Conservation (phyloP, 495 filamentous ascomycete species). For the Aspergillus baeticus region DNA sequence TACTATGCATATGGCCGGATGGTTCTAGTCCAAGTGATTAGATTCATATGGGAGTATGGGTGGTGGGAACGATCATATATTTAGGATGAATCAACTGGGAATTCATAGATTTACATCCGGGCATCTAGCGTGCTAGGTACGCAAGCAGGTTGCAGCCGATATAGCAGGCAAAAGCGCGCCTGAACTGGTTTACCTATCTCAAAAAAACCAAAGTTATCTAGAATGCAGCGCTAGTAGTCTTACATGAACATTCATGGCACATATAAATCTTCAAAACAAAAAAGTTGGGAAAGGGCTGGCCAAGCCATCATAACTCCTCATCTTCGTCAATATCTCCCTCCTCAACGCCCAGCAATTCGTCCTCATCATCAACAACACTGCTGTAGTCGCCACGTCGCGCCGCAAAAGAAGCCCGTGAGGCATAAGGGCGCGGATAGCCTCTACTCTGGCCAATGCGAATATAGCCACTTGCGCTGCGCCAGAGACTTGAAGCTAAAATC, state of each 20-base stretch:
- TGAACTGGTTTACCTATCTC: neutral
- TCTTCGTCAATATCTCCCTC: slow-evolving; percentile 85
- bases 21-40: neutral
- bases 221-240: slow-evolving; percentile 1
- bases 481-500: slow-evolving; percentile 62
- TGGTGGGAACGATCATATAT: neutral
- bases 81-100: neutral
- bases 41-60: neutral
- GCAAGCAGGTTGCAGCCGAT: neutral
- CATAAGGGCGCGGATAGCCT: slow-evolving; percentile 64
- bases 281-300: slow-evolving; percentile 8
- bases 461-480: slow-evolving; percentile 57
- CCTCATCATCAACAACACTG: slow-evolving; percentile 87
- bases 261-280: slow-evolving; percentile 20
- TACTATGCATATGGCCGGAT: neutral
- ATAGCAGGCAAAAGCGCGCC: neutral
- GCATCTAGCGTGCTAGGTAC: neutral
- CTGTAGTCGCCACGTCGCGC: slow-evolving; percentile 82
- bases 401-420: slow-evolving; percentile 80
- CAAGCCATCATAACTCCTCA: slow-evolving; percentile 66
- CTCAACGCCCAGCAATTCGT: slow-evolving; percentile 86
- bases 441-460: slow-evolving; percentile 31
- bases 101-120: neutral
- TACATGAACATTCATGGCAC: slow-evolving; percentile 6
- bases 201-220: neutral